Evolutionary conservation across 164 flowering plant species (phyloP).

Genomic region (Saururus chinensis): DNA sequence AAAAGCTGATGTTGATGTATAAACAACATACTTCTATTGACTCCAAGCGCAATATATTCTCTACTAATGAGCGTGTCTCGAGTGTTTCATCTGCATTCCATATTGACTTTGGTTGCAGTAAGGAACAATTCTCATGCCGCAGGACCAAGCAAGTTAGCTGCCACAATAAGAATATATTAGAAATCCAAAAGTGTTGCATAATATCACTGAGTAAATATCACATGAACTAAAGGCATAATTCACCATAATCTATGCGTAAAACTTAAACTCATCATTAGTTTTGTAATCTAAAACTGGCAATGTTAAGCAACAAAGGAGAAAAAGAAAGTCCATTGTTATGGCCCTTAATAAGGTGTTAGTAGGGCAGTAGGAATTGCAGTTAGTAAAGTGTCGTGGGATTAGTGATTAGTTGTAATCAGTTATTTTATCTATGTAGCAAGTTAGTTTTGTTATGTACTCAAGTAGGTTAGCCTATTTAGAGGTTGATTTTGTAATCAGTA

Average conservation of each 20-base stretch:
- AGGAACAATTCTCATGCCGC: constrained; percentile 32
- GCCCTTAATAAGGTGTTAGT: too few relatives aligned
- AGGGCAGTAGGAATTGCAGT: too few relatives aligned
- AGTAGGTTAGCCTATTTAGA: too few relatives aligned
- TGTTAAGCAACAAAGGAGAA: too few relatives aligned
- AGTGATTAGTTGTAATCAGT: too few relatives aligned
- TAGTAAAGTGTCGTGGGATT: too few relatives aligned
- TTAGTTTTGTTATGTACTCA: too few relatives aligned
- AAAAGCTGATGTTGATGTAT: not conserved
- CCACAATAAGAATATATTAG: constrained; percentile 13
- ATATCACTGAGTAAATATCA: not conserved
- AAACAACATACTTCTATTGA: constrained; percentile 64
- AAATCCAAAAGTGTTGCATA: not conserved
- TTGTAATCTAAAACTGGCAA: too few relatives aligned
- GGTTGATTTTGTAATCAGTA: too few relatives aligned
- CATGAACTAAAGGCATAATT: not conserved
- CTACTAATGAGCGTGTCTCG: constrained; percentile 54
- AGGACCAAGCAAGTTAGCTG: constrained; percentile 91
- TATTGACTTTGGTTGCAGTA: constrained; percentile 73
- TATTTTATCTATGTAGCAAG: too few relatives aligned
- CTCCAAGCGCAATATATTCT: constrained; percentile 71
- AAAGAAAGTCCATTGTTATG: too few relatives aligned
- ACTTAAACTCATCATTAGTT: too few relatives aligned
- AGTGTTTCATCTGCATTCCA: constrained; percentile 62
- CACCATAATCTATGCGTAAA: not conserved